These are phyloP conservation scores for Trichosphaerium sp. DNA, from an alignment of 78 protist species.

Conservation along the genomic window DNA sequence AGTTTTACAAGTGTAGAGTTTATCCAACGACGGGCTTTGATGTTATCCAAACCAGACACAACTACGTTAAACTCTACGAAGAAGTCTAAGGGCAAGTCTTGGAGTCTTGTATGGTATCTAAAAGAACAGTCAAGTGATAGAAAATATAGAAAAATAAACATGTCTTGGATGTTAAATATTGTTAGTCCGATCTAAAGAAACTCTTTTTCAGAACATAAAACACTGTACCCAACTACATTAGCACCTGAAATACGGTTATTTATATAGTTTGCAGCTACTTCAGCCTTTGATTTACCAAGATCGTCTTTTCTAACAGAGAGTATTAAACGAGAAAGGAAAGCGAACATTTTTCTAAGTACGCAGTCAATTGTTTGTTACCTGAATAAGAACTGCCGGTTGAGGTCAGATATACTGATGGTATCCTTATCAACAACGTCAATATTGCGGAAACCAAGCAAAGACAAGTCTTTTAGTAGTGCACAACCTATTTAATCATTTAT, in stretches of 20 bases:
- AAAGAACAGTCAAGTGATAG: not conserved
- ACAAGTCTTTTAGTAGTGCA: constrained; percentile 88
- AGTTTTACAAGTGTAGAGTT: constrained; percentile 65
- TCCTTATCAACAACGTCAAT: constrained; percentile 93
- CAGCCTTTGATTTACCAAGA: constrained; percentile 89
- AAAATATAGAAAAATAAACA: not conserved
- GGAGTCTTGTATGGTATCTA: constrained; percentile 72
- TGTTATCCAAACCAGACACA: constrained; percentile 93
- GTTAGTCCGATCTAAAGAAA: not conserved
- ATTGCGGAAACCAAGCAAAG: constrained; percentile 79
- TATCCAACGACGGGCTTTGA: constrained; percentile 86
- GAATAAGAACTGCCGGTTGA: constrained; percentile 93
- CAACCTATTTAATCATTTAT: too few relatives aligned
- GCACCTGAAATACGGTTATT: constrained; percentile 72
- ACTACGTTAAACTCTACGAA: constrained; percentile 80
- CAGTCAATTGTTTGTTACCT: constrained; percentile 6
- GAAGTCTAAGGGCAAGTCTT: constrained; percentile 64
- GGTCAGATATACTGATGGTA: constrained; percentile 85
- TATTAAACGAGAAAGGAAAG: too few relatives aligned
- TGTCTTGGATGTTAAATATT: not conserved
- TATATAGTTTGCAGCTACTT: constrained; percentile 85
- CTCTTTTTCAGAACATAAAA: not conserved
- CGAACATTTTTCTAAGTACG: not conserved
- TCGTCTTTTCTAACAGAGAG: constrained; percentile 66
- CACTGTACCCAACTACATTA: constrained; percentile 66